A percentile compares a stretch with the other conserved stretches of the same genome.
phyloP scores from a whole-genome alignment of 352 stramenopile genomes.

The Aphanomyces stellatus region DNA sequence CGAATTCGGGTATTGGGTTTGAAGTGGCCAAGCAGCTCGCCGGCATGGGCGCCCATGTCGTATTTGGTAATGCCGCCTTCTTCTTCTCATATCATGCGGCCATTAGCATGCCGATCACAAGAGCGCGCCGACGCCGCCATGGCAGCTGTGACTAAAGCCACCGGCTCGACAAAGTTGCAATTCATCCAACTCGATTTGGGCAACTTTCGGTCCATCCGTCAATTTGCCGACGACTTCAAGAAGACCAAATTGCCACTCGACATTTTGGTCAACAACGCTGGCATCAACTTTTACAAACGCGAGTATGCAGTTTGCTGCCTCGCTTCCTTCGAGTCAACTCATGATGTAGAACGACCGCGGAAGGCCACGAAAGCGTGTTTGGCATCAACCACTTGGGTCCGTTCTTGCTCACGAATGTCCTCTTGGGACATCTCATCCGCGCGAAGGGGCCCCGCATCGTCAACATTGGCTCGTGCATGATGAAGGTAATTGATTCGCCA shows the following conservation, averaged over 20 bases:
- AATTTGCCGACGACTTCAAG: constrained; percentile 19
- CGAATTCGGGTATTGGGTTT: constrained; percentile 82
- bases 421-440: not conserved
- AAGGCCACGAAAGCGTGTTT: constrained; percentile 35
- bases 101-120: constrained; percentile 16
- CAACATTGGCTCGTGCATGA: constrained; percentile 20
- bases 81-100: too few species aligned
- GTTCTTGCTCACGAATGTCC: constrained; percentile 28
- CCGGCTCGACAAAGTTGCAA: not conserved
- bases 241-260: constrained; percentile 22
- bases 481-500: too few species aligned
- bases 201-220: constrained; percentile 26
- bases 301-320: not conserved
- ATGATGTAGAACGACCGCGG: constrained; percentile 21
- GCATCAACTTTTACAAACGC: constrained; percentile 22
- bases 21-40: constrained; percentile 52
- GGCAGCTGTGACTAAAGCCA: not conserved
- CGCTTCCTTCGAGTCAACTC: too few species aligned
- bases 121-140: constrained; percentile 17
- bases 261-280: constrained; percentile 37
- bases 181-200: constrained; percentile 27
- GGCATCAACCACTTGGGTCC: constrained; percentile 35
- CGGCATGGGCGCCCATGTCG: constrained; percentile 49
- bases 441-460: constrained; percentile 5
- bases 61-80: constrained; percentile 31